phyloP scores from a whole-genome alignment of 2,329 filamentous ascomycete species.

The Helicocarpus griseus region DNA sequence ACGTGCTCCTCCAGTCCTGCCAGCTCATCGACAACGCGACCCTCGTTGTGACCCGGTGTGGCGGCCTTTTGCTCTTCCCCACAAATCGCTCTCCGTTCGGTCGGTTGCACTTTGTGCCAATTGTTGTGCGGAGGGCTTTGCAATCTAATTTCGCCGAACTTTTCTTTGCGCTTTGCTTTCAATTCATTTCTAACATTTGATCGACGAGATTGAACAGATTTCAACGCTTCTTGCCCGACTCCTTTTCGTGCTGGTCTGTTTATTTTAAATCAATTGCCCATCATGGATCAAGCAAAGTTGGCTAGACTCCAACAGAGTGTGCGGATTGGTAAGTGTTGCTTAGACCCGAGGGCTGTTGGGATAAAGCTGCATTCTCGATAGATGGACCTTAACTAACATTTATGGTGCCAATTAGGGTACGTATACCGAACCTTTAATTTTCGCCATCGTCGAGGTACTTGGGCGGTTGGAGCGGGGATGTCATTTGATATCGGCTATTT shows the following conservation, averaged over 20 bases:
- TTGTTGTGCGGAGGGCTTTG: not conserved
- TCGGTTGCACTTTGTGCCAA: not conserved
- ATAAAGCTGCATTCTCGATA: not conserved
- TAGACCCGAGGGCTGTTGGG: not conserved
- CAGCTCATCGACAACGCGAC: not conserved
- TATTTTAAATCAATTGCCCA: conserved; percentile 16
- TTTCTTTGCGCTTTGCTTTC: not conserved
- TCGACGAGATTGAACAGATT: not conserved
- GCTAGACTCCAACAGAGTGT: conserved; percentile 56
- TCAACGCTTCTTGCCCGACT: not conserved
- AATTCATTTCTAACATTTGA: no score
- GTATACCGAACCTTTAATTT: conserved; percentile 11
- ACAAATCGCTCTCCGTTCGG: not conserved
- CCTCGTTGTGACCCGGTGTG: not conserved
- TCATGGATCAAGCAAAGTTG: conserved; percentile 58
- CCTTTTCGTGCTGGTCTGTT: not conserved
- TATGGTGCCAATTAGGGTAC: conserved; percentile 17
- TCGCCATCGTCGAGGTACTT: not conserved
- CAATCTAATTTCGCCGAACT: not conserved
- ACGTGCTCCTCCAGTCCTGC: not conserved
- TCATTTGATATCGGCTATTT: not conserved
- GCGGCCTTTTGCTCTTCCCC: not conserved
- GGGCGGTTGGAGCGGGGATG: not conserved
- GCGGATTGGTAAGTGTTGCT: conserved; percentile 55
- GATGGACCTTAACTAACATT: conserved; percentile 12